Percentiles rank a stretch among this genome's conserved stretches.
These are phyloP conservation scores for Cenchrus purpureus DNA, from an alignment of 176 grass and related monocot genomes.

Conservation along the genomic window DNA sequence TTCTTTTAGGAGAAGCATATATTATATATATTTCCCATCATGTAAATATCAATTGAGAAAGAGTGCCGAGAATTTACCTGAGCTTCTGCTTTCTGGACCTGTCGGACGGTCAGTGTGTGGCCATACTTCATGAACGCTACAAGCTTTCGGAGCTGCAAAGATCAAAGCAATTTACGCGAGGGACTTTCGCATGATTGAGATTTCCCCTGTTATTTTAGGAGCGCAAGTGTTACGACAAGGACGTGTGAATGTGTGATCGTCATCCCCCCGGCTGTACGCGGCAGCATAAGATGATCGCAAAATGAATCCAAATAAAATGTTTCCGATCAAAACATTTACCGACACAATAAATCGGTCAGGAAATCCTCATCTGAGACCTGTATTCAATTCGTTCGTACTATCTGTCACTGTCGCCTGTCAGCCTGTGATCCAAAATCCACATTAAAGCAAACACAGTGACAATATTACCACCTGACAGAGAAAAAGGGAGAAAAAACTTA, in stretches of 20 bases:
- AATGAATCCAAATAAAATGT: neutral
- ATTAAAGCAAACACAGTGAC: neutral
- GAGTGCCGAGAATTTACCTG: conserved; percentile 17
- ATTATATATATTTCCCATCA: conserved; percentile 15
- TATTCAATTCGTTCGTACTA: neutral
- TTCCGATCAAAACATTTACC: neutral
- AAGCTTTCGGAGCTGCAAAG: neutral
- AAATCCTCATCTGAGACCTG: neutral
- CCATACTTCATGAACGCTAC: neutral
- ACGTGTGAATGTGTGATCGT: neutral
- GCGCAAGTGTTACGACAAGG: neutral
- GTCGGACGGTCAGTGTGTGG: neutral
- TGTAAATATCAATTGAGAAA: conserved; percentile 41
- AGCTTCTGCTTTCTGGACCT: neutral
- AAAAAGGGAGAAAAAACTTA: neutral
- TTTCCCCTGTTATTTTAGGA: neutral
- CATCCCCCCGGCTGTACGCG: neutral
- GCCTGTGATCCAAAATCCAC: neutral
- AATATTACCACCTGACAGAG: neutral
- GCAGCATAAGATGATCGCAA: neutral
- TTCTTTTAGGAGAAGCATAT: conserved; percentile 15
- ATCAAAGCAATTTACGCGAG: too few relatives aligned
- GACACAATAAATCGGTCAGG: too few relatives aligned
- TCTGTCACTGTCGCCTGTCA: neutral
- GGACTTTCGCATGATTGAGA: neutral